Evolutionary conservation across 257 asterid species (phyloP).

Genomic region (Euphrasia confusa): DNA sequence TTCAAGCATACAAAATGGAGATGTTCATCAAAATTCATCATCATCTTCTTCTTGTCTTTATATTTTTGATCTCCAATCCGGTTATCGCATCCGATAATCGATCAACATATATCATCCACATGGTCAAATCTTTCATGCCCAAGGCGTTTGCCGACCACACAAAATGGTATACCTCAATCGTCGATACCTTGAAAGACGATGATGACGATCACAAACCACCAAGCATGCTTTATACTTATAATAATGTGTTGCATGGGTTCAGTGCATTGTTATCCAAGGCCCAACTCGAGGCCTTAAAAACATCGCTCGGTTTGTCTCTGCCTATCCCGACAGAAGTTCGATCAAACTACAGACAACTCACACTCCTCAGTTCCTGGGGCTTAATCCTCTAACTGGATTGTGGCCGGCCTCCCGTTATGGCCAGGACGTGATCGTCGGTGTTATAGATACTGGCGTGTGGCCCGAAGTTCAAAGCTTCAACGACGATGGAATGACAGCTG

Average conservation of each 20-base stretch:
- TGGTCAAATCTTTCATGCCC: no score
- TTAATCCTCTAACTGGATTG: constrained; percentile 26
- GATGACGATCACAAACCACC: background rate
- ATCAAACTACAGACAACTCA: constrained; percentile 26
- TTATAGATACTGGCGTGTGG: constrained; percentile 22
- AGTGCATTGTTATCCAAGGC: constrained; percentile 12
- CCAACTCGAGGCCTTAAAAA: constrained; percentile 21
- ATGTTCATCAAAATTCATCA: no score
- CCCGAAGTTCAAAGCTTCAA: constrained; percentile 36
- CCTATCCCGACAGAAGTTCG: constrained; percentile 5
- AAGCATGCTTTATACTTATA: constrained; percentile 23
- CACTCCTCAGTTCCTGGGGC: constrained; percentile 22
- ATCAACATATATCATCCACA: no score
- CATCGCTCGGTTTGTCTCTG: constrained; percentile 26
- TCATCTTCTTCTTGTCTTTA: no score
- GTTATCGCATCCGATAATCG: no score
- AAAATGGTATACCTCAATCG: no score
- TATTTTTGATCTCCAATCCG: no score
- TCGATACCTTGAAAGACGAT: no score
- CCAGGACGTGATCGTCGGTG: constrained; percentile 32
- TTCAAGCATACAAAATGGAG: no score
- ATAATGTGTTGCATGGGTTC: constrained; percentile 34
- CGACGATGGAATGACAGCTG: constrained; percentile 28
- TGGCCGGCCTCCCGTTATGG: constrained; percentile 37
- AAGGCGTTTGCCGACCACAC: no score